Evolutionary conservation across 2,329 filamentous ascomycete genomes (phyloP).

Genomic region (Xylaria sp.): DNA sequence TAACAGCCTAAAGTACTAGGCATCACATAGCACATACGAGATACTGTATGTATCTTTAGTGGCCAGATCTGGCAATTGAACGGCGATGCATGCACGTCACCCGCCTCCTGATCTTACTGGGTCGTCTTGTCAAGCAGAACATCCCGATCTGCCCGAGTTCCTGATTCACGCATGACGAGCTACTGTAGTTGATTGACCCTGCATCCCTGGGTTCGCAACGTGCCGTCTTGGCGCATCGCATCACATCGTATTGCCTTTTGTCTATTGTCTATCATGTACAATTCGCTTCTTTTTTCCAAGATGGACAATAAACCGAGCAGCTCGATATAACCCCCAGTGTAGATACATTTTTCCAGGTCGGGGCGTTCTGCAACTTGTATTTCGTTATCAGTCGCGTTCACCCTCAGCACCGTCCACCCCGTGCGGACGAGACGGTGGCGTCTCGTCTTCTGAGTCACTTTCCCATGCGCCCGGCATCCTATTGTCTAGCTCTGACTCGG

Average conservation of each 20-base stretch:
- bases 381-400: slow-evolving; percentile 31
- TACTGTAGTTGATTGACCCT: neutral
- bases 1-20: slow-evolving; percentile 12
- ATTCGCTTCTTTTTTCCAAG: neutral
- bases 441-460: slow-evolving; percentile 27
- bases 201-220: slow-evolving; percentile 10
- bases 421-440: neutral
- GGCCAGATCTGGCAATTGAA: slow-evolving; percentile 17
- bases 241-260: neutral
- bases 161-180: slow-evolving; percentile 17
- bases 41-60: too few relatives aligned
- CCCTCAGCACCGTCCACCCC: neutral
- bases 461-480: slow-evolving; percentile 38
- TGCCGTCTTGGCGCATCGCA: slow-evolving; percentile 26
- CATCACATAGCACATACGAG: neutral
- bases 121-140: too few relatives aligned
- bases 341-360: neutral
- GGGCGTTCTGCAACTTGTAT: slow-evolving; percentile 26
- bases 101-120: too few relatives aligned
- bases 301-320: neutral
- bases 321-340: neutral
- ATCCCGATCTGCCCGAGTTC: slow-evolving; percentile 3
- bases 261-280: neutral
- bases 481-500: slow-evolving; percentile 10
- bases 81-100: slow-evolving; percentile 7